Conservation (phyloP, 2,329 filamentous ascomycete species). For the Phialophora tarda region DNA sequence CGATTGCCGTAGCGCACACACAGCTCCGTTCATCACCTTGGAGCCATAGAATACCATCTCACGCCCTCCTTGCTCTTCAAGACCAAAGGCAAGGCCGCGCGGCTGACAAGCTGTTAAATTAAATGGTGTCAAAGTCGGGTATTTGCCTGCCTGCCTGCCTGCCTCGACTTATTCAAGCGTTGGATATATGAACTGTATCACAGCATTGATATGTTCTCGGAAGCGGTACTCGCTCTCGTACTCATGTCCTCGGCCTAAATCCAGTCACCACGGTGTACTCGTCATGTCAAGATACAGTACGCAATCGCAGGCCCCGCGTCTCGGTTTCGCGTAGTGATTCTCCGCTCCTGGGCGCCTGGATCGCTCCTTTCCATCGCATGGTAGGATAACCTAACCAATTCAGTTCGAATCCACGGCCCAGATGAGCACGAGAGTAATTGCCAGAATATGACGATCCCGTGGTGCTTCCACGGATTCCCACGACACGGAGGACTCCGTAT, state of each 20-base stretch:
- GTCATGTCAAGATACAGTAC: not conserved
- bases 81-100: conserved; percentile 43
- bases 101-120: conserved; percentile 18
- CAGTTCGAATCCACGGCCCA: no score
- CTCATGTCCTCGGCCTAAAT: no score
- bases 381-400: no score
- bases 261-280: no score
- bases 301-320: no score
- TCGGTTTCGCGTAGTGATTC: not conserved
- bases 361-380: not conserved
- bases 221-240: no score
- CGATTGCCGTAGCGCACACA: no score
- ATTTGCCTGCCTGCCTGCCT: not conserved
- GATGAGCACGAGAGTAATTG: not conserved
- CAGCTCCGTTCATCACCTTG: no score
- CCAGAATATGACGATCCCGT: not conserved
- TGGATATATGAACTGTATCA: no score
- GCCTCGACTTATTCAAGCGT: no score
- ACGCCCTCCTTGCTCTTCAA: conserved; percentile 41
- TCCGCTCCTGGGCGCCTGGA: not conserved
- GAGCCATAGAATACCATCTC: not conserved
- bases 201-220: no score
- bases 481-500: not conserved
- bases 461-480: not conserved
- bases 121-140: no score